A percentile compares a stretch with the other conserved stretches of the same genome.
Evolutionary conservation across 1,139 yeast genomes (phyloP).

Genomic region (Magnusiomyces starmeri): DNA sequence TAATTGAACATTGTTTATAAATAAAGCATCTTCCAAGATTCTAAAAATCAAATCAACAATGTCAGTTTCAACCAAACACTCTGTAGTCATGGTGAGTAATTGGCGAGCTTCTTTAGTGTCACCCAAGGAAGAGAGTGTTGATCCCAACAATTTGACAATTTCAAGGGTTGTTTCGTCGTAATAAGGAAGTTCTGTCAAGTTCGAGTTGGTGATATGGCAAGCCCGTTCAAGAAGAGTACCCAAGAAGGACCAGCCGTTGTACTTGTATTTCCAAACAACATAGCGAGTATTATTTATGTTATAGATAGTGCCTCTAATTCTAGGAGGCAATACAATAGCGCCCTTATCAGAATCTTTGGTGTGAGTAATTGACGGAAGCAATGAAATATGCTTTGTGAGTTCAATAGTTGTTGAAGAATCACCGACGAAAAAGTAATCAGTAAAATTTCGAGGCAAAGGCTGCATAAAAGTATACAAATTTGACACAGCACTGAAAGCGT

Average conservation of each 20-base stretch:
- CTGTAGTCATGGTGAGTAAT: constrained; percentile 44
- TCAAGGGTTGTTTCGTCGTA: not conserved
- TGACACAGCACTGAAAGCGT: constrained; percentile 57
- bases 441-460: constrained; percentile 31
- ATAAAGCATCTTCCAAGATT: constrained; percentile 61
- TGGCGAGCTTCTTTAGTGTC: constrained; percentile 39
- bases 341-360: not conserved
- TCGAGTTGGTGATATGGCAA: constrained; percentile 23
- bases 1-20: constrained; percentile 44
- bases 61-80: constrained; percentile 59
- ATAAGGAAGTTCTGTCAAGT: not conserved
- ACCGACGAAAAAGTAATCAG: constrained; percentile 31
- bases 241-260: constrained; percentile 80
- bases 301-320: constrained; percentile 65
- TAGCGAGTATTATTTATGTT: constrained; percentile 32
- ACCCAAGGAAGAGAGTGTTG: not conserved
- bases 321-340: constrained; percentile 38
- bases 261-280: constrained; percentile 63
- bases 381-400: constrained; percentile 36
- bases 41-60: constrained; percentile 60
- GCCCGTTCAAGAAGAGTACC: constrained; percentile 67
- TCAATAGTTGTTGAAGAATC: constrained; percentile 35
- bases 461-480: constrained; percentile 55
- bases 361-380: constrained; percentile 35
- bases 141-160: not conserved